Base-by-base conservation (phyloP, 805 yeast species). In the Starmerella geochares region DNA sequence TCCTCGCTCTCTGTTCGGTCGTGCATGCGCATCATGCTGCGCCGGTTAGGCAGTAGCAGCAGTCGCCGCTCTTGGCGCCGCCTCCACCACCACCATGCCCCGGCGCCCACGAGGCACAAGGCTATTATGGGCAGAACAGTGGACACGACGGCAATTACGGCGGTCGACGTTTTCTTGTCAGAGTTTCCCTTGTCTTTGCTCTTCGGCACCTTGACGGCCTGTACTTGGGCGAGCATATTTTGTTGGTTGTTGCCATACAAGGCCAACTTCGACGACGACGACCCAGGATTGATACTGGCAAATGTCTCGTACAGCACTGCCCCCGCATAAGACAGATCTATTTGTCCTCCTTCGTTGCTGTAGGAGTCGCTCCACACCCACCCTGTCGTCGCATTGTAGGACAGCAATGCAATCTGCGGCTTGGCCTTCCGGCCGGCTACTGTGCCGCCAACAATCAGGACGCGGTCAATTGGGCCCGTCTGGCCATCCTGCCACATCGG, bases 361-460 rank as follows among this genome's bases (percentile, higher is more conserved):
- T 17, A 40, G 11, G 44, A 17, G 2, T 40, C 24, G n/a, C 46
- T 57, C 76, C 73, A 72, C 36, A 51, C 55, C 82, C 79, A 75
- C 20, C 60, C 61, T 65, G 69, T 69, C 37, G 66, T 64, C 11
- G 64, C 55, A 14, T 60, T 55, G 27, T 71, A 60, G 29, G 65
- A 54, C 21, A 80, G 65, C 23, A 57, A 56, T 3, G 76, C 71
- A 57, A 72, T 65, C 10, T 60, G 54, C 0, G 83, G 82, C 3
- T 63, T 51, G 1, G 79, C 68, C 2, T 57, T 56, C 11, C 67
- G 61, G 21, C 67, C 63, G 3, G 63, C 58, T 20, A 72, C 65
- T 5, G 67, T 67, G 2, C 94, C 94, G 4, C 92, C 92, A 13
- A 82, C 50, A 40, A 81, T 70, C 9, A 84, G 60, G 0, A 79